Evolutionary conservation across 352 stramenopile species (phyloP).

Genomic region (Lagenidium giganteum): DNA sequence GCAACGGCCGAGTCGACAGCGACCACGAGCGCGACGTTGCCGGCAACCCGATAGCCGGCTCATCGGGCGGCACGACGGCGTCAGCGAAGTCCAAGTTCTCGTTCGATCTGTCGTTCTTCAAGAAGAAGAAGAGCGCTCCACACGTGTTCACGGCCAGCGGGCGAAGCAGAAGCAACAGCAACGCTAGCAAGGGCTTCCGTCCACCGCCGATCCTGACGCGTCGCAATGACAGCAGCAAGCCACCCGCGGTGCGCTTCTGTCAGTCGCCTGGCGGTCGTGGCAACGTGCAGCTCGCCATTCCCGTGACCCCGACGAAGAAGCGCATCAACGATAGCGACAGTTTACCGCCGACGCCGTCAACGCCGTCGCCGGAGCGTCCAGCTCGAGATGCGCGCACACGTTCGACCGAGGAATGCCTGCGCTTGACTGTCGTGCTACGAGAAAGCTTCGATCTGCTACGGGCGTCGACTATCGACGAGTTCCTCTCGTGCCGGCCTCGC

Average conservation of each 20-base stretch:
- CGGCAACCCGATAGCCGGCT: too few relatives aligned
- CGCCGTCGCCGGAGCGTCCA: background rate
- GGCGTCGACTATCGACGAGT: slow-evolving; percentile 31
- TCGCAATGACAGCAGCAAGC: background rate
- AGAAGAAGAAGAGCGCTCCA: slow-evolving; percentile 4
- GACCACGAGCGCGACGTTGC: too few relatives aligned
- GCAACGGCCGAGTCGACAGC: background rate
- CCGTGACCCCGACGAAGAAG: slow-evolving; percentile 13
- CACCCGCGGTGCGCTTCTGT: slow-evolving; percentile 10
- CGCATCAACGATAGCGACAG: too few relatives aligned
- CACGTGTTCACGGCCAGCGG: background rate
- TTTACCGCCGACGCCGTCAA: background rate
- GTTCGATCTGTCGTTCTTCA: slow-evolving; percentile 18
- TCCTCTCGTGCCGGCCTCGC: slow-evolving; percentile 25
- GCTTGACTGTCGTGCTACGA: background rate
- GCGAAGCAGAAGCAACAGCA: background rate
- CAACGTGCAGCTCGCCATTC: slow-evolving; percentile 25
- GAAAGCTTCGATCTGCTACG: slow-evolving; percentile 11
- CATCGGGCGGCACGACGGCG: background rate
- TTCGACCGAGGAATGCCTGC: background rate
- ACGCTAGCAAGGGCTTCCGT: slow-evolving; percentile 3
- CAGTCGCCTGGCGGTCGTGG: slow-evolving; percentile 16
- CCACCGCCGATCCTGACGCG: slow-evolving; percentile 10
- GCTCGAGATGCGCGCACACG: background rate
- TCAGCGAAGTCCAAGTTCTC: slow-evolving; percentile 20